Evolutionary conservation across 2,329 filamentous ascomycete species (phyloP).

Genomic region (Phyllosticta citribraziliensis): DNA sequence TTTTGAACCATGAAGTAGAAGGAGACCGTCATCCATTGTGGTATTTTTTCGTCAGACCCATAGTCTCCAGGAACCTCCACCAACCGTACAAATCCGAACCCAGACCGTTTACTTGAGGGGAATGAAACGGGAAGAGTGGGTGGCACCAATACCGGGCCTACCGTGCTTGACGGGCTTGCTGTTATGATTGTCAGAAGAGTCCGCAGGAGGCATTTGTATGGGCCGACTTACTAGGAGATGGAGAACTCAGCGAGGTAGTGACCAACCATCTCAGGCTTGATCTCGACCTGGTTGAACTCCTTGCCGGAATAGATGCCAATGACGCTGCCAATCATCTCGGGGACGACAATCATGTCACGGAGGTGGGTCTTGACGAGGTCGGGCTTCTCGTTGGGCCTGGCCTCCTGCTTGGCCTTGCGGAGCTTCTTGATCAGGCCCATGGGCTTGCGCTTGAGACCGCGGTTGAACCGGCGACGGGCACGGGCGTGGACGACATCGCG

Average conservation of each 20-base stretch:
- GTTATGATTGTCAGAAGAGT: slow-evolving; percentile 43
- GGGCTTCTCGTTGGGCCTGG: slow-evolving; percentile 99
- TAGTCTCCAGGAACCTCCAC: slow-evolving; percentile 25
- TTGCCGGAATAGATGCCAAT: slow-evolving; percentile 99
- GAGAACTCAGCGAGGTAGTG: slow-evolving; percentile 99
- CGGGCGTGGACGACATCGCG: slow-evolving; percentile 99
- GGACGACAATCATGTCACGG: slow-evolving; percentile 99
- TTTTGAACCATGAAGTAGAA: not conserved
- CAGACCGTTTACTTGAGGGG: slow-evolving; percentile 77
- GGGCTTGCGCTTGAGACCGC: slow-evolving; percentile 98
- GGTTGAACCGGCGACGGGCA: slow-evolving; percentile 98
- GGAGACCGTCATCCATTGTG: not conserved
- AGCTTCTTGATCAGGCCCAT: slow-evolving; percentile 99
- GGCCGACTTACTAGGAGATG: slow-evolving; percentile 85
- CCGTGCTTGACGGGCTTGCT: slow-evolving; percentile 99
- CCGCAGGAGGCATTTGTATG: not conserved
- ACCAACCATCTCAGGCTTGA: slow-evolving; percentile 99
- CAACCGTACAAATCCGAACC: slow-evolving; percentile 31
- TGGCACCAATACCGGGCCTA: slow-evolving; percentile 99
- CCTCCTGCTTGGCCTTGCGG: slow-evolving; percentile 98
- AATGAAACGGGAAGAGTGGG: slow-evolving; percentile 99
- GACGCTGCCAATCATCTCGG: slow-evolving; percentile 98
- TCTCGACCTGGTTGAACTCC: slow-evolving; percentile 99
- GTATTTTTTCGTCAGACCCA: slow-evolving; percentile 27
- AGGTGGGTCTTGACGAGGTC: slow-evolving; percentile 99